phyloP scores from a whole-genome alignment of 2,329 filamentous ascomycete species.

The Chrysoporthe cubensis region DNA sequence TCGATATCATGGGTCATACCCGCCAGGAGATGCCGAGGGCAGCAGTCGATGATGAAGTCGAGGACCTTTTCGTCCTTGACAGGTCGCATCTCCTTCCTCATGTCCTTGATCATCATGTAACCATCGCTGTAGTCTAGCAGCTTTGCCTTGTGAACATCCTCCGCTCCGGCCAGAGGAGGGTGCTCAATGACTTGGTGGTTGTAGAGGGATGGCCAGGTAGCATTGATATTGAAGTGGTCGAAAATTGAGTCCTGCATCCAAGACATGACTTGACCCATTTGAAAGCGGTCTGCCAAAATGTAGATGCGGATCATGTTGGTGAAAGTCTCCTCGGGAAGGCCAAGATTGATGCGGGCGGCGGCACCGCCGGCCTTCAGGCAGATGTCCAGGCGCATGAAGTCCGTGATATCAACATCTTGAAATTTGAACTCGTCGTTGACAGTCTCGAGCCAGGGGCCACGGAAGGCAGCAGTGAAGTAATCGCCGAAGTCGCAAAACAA shows the following conservation, averaged over 20 bases:
- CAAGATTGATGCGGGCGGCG: slow-evolving; percentile 1
- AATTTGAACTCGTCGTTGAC: background rate
- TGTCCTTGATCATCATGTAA: background rate
- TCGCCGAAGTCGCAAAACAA: slow-evolving; percentile 14
- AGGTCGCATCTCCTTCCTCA: background rate
- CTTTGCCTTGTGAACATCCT: slow-evolving; percentile 3
- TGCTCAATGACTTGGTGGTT: slow-evolving; percentile 11
- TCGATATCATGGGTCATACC: background rate
- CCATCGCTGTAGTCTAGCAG: slow-evolving; percentile 11
- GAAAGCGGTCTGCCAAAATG: slow-evolving; percentile 20
- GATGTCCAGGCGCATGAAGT: slow-evolving; percentile 9
- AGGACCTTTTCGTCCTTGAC: background rate
- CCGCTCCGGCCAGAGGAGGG: background rate
- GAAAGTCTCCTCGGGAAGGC: background rate
- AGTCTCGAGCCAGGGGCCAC: slow-evolving; percentile 10
- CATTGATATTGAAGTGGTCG: background rate
- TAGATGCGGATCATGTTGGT: slow-evolving; percentile 9
- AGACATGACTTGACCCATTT: slow-evolving; percentile 8
- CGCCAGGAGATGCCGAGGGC: slow-evolving; percentile 11
- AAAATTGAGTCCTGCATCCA: slow-evolving; percentile 8
- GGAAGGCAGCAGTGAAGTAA: slow-evolving; percentile 10
- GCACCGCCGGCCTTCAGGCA: slow-evolving; percentile 10
- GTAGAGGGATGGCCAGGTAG: background rate
- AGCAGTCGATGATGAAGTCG: background rate
- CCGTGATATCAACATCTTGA: slow-evolving; percentile 10